Evolutionary conservation across 345 rosid genomes (phyloP).

Genomic region (Camelina neglecta): DNA sequence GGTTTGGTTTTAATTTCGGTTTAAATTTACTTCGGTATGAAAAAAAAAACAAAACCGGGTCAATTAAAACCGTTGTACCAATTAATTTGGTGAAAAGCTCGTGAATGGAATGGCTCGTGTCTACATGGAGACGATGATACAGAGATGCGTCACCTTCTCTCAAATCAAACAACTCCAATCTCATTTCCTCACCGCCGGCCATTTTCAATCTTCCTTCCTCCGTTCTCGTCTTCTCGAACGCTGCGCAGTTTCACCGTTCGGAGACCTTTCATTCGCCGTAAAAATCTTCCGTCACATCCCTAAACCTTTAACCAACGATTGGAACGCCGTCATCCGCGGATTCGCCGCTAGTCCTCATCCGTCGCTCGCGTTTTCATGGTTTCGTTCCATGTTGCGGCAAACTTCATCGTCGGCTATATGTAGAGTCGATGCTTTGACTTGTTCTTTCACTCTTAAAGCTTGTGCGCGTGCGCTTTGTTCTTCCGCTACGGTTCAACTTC

Average conservation of each 20-base stretch:
- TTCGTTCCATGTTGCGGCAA: conserved; percentile 52
- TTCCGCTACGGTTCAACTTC: conserved; percentile 61
- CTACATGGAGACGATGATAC: conserved; percentile 50
- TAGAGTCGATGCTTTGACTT: conserved; percentile 77
- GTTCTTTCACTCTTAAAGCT: conserved; percentile 80
- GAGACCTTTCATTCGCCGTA: conserved; percentile 63
- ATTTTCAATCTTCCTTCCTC: conserved; percentile 49
- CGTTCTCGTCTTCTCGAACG: conserved; percentile 83
- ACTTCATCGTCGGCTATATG: conserved; percentile 39
- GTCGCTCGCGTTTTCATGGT: conserved; percentile 60
- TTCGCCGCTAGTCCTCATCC: conserved; percentile 62
- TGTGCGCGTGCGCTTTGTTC: conserved; percentile 68
- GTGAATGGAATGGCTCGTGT: conserved; percentile 45
- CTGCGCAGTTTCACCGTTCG: conserved; percentile 63
- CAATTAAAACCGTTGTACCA: not conserved
- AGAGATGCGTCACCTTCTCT: conserved; percentile 51
- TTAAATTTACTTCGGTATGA: too few species aligned
- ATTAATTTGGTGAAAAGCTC: not conserved
- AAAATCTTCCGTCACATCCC: conserved; percentile 53
- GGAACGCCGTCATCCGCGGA: conserved; percentile 89
- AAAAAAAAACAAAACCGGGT: not conserved
- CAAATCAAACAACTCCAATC: conserved; percentile 77
- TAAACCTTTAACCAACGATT: conserved; percentile 75
- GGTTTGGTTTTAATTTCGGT: not conserved
- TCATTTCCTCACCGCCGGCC: conserved; percentile 62